Conservation (phyloP, 371 early-diverging fungal genomes). For the Rhizopus microsporus region DNA sequence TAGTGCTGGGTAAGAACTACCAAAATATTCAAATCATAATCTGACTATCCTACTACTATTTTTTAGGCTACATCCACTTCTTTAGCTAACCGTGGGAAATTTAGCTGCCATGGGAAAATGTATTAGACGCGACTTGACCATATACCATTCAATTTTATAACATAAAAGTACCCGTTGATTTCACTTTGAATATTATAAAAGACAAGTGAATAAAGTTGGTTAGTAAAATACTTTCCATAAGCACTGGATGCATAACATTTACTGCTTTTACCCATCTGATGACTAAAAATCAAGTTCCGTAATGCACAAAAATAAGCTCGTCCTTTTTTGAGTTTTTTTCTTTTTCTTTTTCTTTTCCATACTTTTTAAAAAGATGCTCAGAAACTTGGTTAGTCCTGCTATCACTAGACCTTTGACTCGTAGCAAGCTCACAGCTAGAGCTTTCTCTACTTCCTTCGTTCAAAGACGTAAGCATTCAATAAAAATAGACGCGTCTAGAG, state of each 20-base stretch:
- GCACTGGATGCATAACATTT: neutral
- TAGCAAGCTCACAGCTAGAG: conserved; percentile 28
- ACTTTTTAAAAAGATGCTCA: conserved; percentile 35
- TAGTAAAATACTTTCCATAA: neutral
- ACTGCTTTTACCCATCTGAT: conserved; percentile 17
- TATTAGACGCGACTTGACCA: neutral
- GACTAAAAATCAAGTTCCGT: conserved; percentile 29
- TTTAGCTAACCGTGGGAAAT: conserved; percentile 24
- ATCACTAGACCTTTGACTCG: conserved; percentile 44
- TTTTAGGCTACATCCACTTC: conserved; percentile 24
- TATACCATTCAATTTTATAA: neutral
- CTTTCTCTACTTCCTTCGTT: conserved; percentile 39
- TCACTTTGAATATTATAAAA: neutral
- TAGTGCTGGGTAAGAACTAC: conserved; percentile 63
- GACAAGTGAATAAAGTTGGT: neutral
- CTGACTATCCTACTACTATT: neutral
- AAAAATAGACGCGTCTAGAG: conserved; percentile 10
- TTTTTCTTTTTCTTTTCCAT: conserved; percentile 5
- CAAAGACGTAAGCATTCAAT: conserved; percentile 34
- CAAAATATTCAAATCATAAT: neutral
- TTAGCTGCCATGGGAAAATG: conserved; percentile 4
- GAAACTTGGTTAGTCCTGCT: conserved; percentile 39
- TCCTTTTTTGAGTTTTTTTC: conserved; percentile 3
- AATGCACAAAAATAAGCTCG: neutral
- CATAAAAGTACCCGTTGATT: neutral